phyloP scores from a whole-genome alignment of 768 basidiomycete genomes.

The Mycena metata region DNA sequence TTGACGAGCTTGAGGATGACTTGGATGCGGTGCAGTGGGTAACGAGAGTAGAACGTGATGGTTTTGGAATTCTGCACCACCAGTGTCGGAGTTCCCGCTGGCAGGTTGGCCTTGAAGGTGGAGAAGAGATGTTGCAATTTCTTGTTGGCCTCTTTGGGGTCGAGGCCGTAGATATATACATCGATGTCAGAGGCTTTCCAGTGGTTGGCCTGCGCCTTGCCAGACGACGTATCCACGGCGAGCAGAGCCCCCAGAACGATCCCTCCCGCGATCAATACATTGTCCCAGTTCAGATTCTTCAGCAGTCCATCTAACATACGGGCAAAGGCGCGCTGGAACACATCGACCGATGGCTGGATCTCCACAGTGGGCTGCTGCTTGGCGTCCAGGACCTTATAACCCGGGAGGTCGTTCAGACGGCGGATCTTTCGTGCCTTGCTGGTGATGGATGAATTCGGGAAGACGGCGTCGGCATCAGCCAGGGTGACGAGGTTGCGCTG shows the following conservation, averaged over 20 bases:
- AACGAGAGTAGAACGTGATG: slow-evolving; percentile 25
- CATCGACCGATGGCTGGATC: slow-evolving; percentile 13
- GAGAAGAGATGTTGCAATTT: slow-evolving; percentile 13
- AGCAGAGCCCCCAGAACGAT: slow-evolving; percentile 16
- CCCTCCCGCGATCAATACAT: slow-evolving; percentile 19
- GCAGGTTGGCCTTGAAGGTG: slow-evolving; percentile 15
- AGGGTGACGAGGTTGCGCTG: no score
- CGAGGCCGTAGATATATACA: slow-evolving; percentile 12
- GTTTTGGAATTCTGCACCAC: slow-evolving; percentile 28
- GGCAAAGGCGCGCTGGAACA: slow-evolving; percentile 12
- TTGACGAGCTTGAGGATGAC: slow-evolving; percentile 28
- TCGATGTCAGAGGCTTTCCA: slow-evolving; percentile 20
- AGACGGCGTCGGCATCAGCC: no score
- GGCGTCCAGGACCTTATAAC: no score
- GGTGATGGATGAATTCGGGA: no score
- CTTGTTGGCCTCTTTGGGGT: slow-evolving; percentile 2
- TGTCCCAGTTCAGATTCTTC: slow-evolving; percentile 16
- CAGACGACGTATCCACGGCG: background rate
- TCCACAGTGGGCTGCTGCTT: no score
- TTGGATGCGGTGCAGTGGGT: slow-evolving; percentile 25
- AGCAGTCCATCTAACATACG: slow-evolving; percentile 5
- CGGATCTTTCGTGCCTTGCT: no score
- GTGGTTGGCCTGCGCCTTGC: background rate
- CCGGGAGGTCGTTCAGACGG: no score
- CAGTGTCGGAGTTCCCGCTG: background rate